phyloP scores from a whole-genome alignment of 768 basidiomycete genomes.

The Lentinula sp. region DNA sequence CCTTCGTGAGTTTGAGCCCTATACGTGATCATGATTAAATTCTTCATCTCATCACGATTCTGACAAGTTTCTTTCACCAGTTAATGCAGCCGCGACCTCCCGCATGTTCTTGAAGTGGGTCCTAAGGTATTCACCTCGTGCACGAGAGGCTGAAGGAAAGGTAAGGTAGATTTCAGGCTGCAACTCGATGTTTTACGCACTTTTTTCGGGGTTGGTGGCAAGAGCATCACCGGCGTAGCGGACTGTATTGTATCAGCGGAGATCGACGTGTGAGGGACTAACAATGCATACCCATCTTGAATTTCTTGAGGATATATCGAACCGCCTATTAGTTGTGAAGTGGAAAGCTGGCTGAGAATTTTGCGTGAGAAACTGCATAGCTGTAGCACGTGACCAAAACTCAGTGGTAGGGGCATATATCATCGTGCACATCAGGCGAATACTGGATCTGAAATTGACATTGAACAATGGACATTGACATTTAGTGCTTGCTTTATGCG shows the following conservation, averaged over 20 bases:
- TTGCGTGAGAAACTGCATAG: background rate
- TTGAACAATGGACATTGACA: too few species aligned
- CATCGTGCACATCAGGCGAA: too few species aligned
- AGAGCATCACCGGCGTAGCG: constrained; percentile 89
- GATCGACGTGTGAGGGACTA: constrained; percentile 10
- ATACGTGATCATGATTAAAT: background rate
- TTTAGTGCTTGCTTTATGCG: too few species aligned
- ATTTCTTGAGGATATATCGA: constrained; percentile 1
- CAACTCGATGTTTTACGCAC: constrained; percentile 39
- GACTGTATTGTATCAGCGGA: constrained; percentile 41
- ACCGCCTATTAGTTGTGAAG: background rate
- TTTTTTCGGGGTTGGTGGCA: constrained; percentile 93
- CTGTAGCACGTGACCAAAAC: background rate
- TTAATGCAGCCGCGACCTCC: constrained; percentile 92
- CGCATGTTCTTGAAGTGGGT: constrained; percentile 99
- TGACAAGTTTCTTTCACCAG: constrained; percentile 41
- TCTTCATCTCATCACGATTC: background rate
- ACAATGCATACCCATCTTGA: constrained; percentile 52
- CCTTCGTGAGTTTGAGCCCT: constrained; percentile 94
- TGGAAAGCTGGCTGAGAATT: background rate
- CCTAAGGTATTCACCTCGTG: constrained; percentile 94
- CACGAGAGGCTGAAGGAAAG: constrained; percentile 64
- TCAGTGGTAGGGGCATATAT: too few species aligned
- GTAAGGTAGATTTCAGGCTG: constrained; percentile 2
- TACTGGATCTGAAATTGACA: too few species aligned